Percentiles rank a stretch among this genome's conserved stretches.
phyloP scores from a whole-genome alignment of 1,284 basidiomycete genomes.

The Kwoniella shivajii region DNA sequence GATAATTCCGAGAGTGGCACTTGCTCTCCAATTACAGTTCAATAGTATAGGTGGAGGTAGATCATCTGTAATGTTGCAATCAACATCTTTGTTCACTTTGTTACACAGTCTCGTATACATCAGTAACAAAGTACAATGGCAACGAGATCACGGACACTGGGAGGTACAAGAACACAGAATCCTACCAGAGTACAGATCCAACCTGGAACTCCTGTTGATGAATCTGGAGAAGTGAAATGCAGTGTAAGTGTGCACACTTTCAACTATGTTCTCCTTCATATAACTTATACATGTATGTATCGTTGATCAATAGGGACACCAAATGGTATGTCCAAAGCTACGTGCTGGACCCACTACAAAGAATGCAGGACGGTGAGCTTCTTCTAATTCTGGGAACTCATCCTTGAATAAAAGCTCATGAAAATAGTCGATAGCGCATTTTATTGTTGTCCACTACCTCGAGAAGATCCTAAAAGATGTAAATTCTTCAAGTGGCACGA shows the following conservation, averaged over 20 bases:
- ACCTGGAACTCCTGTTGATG: constrained; percentile 7
- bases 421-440: constrained; percentile 27
- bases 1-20: not conserved
- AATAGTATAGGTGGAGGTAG: constrained; percentile 1
- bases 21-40: not conserved
- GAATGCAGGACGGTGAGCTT: constrained; percentile 41
- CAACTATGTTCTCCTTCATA: not conserved
- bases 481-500: constrained; percentile 53
- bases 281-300: not conserved
- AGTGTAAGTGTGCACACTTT: constrained; percentile 17
- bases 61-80: not conserved
- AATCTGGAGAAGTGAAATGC: constrained; percentile 21
- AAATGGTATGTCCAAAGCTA: constrained; percentile 21
- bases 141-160: constrained; percentile 8
- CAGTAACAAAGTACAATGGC: constrained; percentile 5
- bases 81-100: not conserved
- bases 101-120: not conserved
- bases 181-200: constrained; percentile 13
- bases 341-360: constrained; percentile 35
- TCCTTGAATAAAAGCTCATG: not conserved
- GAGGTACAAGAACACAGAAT: constrained; percentile 2
- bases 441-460: constrained; percentile 40
- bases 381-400: not conserved
- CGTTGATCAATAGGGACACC: constrained; percentile 38
- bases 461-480: constrained; percentile 40